A percentile compares a stretch with the other conserved stretches of the same genome.
These are phyloP conservation scores for Nigrospora oryzae DNA, from an alignment of 2,329 filamentous ascomycete genomes.

Conservation along the genomic window DNA sequence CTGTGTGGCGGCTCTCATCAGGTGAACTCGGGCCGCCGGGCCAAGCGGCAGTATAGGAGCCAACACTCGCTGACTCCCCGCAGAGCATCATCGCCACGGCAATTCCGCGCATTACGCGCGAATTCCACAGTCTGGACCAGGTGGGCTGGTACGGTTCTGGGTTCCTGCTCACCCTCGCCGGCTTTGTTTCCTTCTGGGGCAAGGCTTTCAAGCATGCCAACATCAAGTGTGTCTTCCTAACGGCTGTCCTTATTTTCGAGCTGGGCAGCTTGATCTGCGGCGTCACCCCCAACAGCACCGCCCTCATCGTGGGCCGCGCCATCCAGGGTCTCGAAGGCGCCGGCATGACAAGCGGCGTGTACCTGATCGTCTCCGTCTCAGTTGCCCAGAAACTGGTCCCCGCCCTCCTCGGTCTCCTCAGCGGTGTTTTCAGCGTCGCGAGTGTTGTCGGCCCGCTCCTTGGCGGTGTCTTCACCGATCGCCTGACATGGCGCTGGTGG, in stretches of 20 bases:
- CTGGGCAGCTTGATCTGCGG: not conserved
- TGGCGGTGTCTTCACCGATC: slow-evolving; percentile 17
- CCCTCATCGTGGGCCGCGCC: slow-evolving; percentile 28
- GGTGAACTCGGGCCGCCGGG: too few relatives aligned
- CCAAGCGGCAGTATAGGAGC: too few relatives aligned
- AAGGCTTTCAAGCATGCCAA: not conserved
- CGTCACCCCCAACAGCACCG: slow-evolving; percentile 18
- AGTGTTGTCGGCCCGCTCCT: slow-evolving; percentile 12
- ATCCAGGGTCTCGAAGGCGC: slow-evolving; percentile 26
- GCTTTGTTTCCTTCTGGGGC: not conserved
- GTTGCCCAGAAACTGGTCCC: slow-evolving; percentile 27
- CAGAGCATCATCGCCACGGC: not conserved
- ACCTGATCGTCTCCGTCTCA: slow-evolving; percentile 17
- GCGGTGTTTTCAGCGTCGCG: slow-evolving; percentile 28
- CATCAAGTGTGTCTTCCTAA: not conserved
- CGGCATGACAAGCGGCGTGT: slow-evolving; percentile 24
- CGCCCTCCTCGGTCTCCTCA: slow-evolving; percentile 26
- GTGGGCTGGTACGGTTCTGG: slow-evolving; percentile 3
- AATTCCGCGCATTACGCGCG: not conserved
- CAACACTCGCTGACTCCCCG: too few relatives aligned
- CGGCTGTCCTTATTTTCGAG: not conserved
- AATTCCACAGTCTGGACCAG: not conserved
- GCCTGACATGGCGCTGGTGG: slow-evolving; percentile 21
- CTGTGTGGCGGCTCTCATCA: not conserved
- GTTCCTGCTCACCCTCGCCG: not conserved